Base-by-base conservation (phyloP, 2,329 filamentous ascomycete genomes). In the Aschersonia sp. region DNA sequence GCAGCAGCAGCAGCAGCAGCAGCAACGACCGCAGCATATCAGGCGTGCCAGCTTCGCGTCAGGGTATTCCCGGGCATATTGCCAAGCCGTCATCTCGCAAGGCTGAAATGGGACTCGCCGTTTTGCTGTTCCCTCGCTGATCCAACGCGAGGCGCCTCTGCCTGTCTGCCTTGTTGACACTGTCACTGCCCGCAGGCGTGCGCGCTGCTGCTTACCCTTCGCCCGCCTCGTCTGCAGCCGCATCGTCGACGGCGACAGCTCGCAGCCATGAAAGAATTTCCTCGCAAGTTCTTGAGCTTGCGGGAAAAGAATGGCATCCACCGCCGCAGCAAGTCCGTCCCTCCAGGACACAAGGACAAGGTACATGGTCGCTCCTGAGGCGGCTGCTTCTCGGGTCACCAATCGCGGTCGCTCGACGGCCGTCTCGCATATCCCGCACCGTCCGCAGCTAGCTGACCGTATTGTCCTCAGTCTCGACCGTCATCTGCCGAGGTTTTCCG, bases 251-350 rank as follows among this genome's bases (percentile, higher is more conserved):
- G 40, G 14, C 40, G 40, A 9, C 40, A 42, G 40, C 40, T 42
- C 40, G 40, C 40, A 42, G 14, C 55, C 58, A 77, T 78, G 70
- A 78, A 75, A 64, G 64, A 70, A 53, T 65, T 75, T 50, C 72
- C 72, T 45, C 79, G 76, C 60, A 79, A 82, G 57, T 81, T 87
- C 61, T 77, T 85, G 51, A 85, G 78, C 63, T 71, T 82, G 55
- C 77, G 82, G 54, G 83, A 86, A 57, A 87, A 77, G 65, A 72
- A 71, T 61, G 70, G 67, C 50, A 55, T 60, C 39, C 73, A 78
- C 54, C 68, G 68, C 49, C 72, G 75, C 50, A 71, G 69, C 57
- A 78, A 74, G 56, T 79, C 76, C 44, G 68, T 70, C 22, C 74
- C 79, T 48, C 69, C 73, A 30, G 62, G 66, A 30, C 69, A 48